Evolutionary conservation across 176 grass and related monocot genomes (phyloP).

Genomic region (Oryza meyeriana): DNA sequence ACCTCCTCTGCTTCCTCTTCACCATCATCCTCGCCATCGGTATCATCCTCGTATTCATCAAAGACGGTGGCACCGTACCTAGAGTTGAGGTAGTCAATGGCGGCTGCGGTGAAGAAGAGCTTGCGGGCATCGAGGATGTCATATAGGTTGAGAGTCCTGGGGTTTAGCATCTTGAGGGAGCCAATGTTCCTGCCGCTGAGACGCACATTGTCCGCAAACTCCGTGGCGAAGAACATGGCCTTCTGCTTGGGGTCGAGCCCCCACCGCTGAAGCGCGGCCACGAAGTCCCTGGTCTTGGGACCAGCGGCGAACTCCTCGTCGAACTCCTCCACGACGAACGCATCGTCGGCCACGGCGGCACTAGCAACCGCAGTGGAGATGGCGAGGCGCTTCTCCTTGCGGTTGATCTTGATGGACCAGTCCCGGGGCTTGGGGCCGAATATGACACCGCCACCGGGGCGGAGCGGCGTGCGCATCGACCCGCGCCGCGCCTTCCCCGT

Average conservation of each 20-base stretch:
- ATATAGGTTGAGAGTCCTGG: slow-evolving; percentile 89
- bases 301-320: slow-evolving; percentile 53
- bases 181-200: slow-evolving; percentile 91
- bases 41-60: slow-evolving; percentile 32
- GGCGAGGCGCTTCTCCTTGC: slow-evolving; percentile 97
- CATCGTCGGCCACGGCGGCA: slow-evolving; percentile 65
- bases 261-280: slow-evolving; percentile 79
- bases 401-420: slow-evolving; percentile 99
- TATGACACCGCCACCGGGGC: slow-evolving; percentile 85
- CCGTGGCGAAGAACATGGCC: slow-evolving; percentile 71
- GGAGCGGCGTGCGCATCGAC: slow-evolving; percentile 81
- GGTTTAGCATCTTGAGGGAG: slow-evolving; percentile 89
- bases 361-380: slow-evolving; percentile 86
- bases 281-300: slow-evolving; percentile 72
- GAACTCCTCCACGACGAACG: slow-evolving; percentile 89
- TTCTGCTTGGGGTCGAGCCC: slow-evolving; percentile 88
- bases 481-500: slow-evolving; percentile 81
- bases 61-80: slow-evolving; percentile 53
- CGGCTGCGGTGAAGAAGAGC: slow-evolving; percentile 68
- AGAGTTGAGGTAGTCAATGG: slow-evolving; percentile 84
- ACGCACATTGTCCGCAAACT: slow-evolving; percentile 64
- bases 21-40: slow-evolving; percentile 31
- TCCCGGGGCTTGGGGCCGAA: slow-evolving; percentile 96
- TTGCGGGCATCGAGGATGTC: slow-evolving; percentile 81
- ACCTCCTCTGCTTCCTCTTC: slow-evolving; percentile 29